Conservation (phyloP, 73 alveolate species). For the Paramecium sonneborni region DNA sequence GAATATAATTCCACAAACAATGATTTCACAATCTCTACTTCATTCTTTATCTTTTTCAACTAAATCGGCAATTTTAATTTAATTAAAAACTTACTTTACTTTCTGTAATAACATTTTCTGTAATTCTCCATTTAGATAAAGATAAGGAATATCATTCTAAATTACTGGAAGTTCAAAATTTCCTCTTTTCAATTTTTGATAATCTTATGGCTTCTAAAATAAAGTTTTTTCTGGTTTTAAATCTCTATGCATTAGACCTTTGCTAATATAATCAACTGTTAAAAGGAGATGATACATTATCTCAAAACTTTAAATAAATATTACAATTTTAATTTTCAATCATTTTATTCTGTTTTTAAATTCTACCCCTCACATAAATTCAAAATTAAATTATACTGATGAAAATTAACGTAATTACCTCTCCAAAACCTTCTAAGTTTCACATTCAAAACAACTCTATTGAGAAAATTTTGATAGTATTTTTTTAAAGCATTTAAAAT, state of each 20-base stretch:
- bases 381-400: background rate
- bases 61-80: conserved; percentile 13
- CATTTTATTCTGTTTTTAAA: background rate
- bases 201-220: background rate
- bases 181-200: conserved; percentile 26
- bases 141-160: background rate
- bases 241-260: conserved; percentile 73
- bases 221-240: conserved; percentile 72
- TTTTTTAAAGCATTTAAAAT: background rate
- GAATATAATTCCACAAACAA: conserved; percentile 40
- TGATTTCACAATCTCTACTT: background rate
- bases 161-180: conserved; percentile 62
- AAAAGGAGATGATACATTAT: background rate
- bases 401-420: conserved; percentile 15
- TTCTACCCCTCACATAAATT: background rate
- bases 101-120: conserved; percentile 75
- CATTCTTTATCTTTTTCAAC: background rate
- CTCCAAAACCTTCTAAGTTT: background rate
- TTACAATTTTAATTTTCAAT: background rate
- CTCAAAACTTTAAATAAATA: background rate
- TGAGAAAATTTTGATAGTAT: background rate
- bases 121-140: conserved; percentile 69
- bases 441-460: background rate
- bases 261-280: conserved; percentile 50
- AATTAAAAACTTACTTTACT: background rate